Evolutionary conservation across 805 yeast genomes (phyloP).

Genomic region (Myxozyma melibiosi): DNA sequence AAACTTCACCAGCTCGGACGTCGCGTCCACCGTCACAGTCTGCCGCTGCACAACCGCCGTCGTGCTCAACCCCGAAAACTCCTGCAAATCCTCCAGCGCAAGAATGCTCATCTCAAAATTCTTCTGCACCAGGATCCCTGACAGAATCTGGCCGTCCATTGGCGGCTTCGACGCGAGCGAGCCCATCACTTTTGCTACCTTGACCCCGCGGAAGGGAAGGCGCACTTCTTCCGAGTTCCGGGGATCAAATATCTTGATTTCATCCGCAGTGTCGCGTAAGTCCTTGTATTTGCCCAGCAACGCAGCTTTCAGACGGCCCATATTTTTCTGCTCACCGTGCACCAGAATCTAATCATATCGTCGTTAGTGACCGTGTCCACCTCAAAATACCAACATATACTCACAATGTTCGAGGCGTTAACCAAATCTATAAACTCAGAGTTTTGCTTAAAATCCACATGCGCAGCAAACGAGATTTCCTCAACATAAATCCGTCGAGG

Average conservation of each 20-base stretch:
- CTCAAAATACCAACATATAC: not conserved
- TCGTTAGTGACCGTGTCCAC: not conserved
- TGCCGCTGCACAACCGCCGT: conserved; percentile 84
- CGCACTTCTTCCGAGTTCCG: conserved; percentile 80
- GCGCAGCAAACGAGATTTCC: conserved; percentile 99
- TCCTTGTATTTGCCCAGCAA: conserved; percentile 80
- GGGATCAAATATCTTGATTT: conserved; percentile 89
- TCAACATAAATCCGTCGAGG: conserved; percentile 88
- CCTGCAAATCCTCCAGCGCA: conserved; percentile 84
- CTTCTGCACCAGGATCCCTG: conserved; percentile 88
- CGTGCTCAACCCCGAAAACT: conserved; percentile 82
- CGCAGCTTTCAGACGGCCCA: conserved; percentile 96
- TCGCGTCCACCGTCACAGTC: conserved; percentile 74
- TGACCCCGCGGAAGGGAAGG: conserved; percentile 78
- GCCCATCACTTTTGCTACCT: conserved; percentile 77
- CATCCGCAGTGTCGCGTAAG: conserved; percentile 81
- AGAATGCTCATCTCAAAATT: conserved; percentile 85
- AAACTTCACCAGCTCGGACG: conserved; percentile 78
- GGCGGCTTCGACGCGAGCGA: conserved; percentile 54
- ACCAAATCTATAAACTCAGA: conserved; percentile 86
- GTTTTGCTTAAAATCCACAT: conserved; percentile 94
- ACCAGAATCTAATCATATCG: conserved; percentile 56
- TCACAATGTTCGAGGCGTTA: conserved; percentile 72
- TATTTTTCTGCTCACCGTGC: conserved; percentile 97
- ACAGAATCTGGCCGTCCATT: conserved; percentile 52